Conservation (phyloP, 768 basidiomycete species). For the Trametes cubensis region DNA sequence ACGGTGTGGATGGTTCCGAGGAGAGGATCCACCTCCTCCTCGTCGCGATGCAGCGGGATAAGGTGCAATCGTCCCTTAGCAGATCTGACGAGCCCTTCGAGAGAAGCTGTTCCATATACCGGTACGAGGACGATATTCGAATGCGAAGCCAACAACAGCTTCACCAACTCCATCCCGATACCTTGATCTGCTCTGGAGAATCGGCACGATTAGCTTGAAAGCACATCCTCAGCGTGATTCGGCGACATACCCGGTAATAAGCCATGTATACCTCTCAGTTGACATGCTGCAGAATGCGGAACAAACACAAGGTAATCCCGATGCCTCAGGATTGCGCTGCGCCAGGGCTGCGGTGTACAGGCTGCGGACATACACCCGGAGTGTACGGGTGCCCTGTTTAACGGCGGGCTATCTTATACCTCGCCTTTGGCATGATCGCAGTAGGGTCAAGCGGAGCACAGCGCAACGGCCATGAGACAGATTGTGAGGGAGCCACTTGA, state of each 20-base stretch:
- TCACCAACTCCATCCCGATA: slow-evolving; percentile 34
- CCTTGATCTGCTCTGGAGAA: slow-evolving; percentile 17
- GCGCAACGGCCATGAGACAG: no score
- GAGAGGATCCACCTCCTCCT: slow-evolving; percentile 29
- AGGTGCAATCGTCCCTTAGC: slow-evolving; percentile 39
- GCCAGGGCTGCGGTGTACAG: no score
- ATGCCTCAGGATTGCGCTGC: no score
- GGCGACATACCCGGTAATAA: slow-evolving; percentile 28
- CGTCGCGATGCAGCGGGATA: slow-evolving; percentile 36
- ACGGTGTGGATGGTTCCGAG: slow-evolving; percentile 27
- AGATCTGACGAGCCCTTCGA: slow-evolving; percentile 26
- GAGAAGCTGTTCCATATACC: slow-evolving; percentile 25
- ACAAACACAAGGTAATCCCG: no score
- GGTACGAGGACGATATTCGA: slow-evolving; percentile 35
- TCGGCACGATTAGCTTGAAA: background rate
- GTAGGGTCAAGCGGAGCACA: no score
- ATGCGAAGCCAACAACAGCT: slow-evolving; percentile 27
- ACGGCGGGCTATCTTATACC: no score
- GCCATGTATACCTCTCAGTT: slow-evolving; percentile 21
- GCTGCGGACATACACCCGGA: no score
- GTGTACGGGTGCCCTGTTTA: no score
- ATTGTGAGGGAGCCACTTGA: no score
- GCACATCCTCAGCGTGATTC: no score
- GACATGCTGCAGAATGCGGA: no score
- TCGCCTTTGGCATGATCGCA: no score